Base-by-base conservation (phyloP, 2,329 filamentous ascomycete species). In the Rosellinia necatrix region DNA sequence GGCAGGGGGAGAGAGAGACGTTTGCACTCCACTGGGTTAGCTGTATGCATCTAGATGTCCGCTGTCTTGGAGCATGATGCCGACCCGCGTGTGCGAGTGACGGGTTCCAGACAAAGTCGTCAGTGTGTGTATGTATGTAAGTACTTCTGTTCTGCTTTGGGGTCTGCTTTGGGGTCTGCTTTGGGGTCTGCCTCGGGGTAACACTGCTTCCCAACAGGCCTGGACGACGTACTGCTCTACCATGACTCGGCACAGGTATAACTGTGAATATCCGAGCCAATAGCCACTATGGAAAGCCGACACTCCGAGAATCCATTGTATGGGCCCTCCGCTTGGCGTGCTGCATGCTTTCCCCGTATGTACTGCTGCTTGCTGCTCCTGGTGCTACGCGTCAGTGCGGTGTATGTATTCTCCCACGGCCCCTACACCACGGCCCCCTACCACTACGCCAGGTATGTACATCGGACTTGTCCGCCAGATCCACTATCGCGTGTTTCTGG, bases 401-500 rank as follows among this genome's bases (percentile, higher is more conserved):
- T 46, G 12, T 42, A 19, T 49, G 42, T 37, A 32, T 8, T 25
- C 41, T 46, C 13, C 9, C 15, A 27, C 15, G 22, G 30, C 41
- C 32, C 40, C 37, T 42, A 38, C 15, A n/a, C n/a, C n/a, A n/a
- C n/a, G n/a, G n/a, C n/a, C n/a, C n/a, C n/a, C n/a, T n/a, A n/a
- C n/a, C n/a, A n/a, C 34, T 37, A 21, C 21, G 17, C 25, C 10
- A 41, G 12, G 15, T 8, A 41, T 42, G 22, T 46, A 38, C 37
- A 46, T 46, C 42, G 51, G 50, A 42, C 25, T 21, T 49, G 46
- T 42, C 40, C 41, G 41, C 25, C 19, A 48, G 56, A 51, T 56
- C 56, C 56, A 58, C 52, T 51, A 47, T 55, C 52, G 52, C 52
- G 52, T 51, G 46, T 52, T 52, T 25, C 41, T 52, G 40, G 40